Percentiles rank a stretch among this genome's conserved stretches.
Evolutionary conservation across 2,329 filamentous ascomycete genomes (phyloP).

Genomic region (Didymellaceae sp.): DNA sequence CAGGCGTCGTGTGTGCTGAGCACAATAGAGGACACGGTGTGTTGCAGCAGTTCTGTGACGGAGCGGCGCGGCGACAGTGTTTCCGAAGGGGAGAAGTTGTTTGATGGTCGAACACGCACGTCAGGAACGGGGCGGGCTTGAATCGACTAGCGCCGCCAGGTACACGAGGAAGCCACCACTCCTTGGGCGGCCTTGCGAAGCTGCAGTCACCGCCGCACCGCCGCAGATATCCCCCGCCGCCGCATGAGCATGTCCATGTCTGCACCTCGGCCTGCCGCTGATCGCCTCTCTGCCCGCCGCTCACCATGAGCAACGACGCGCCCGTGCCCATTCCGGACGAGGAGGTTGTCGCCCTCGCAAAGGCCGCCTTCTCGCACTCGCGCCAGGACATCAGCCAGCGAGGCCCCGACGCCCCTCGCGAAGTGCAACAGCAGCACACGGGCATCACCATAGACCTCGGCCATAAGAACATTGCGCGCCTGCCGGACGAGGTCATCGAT

Average conservation of each 20-base stretch:
- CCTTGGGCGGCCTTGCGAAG: background rate
- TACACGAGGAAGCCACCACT: constrained; percentile 1
- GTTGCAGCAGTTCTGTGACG: background rate
- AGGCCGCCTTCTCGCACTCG: constrained; percentile 71
- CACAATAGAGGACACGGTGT: background rate
- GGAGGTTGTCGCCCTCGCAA: constrained; percentile 70
- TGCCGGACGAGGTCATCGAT: constrained; percentile 77
- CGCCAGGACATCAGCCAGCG: constrained; percentile 66
- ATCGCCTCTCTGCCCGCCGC: constrained; percentile 14
- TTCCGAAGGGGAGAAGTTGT: constrained; percentile 5
- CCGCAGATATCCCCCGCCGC: background rate
- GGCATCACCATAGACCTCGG: constrained; percentile 81
- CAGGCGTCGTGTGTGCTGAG: no score
- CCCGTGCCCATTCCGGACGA: constrained; percentile 60
- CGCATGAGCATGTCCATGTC: constrained; percentile 13
- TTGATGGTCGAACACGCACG: constrained; percentile 1
- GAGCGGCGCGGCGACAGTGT: constrained; percentile 6
- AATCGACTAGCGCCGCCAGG: constrained; percentile 4
- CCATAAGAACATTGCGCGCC: constrained; percentile 72
- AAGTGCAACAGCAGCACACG: constrained; percentile 63
- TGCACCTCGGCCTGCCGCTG: constrained; percentile 9
- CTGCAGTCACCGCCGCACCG: constrained; percentile 5
- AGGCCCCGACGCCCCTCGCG: constrained; percentile 60
- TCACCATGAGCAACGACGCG: constrained; percentile 49
- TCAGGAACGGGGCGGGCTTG: constrained; percentile 8